phyloP scores from a whole-genome alignment of 140 eudicot genomes.

The Bidens hawaiensis region DNA sequence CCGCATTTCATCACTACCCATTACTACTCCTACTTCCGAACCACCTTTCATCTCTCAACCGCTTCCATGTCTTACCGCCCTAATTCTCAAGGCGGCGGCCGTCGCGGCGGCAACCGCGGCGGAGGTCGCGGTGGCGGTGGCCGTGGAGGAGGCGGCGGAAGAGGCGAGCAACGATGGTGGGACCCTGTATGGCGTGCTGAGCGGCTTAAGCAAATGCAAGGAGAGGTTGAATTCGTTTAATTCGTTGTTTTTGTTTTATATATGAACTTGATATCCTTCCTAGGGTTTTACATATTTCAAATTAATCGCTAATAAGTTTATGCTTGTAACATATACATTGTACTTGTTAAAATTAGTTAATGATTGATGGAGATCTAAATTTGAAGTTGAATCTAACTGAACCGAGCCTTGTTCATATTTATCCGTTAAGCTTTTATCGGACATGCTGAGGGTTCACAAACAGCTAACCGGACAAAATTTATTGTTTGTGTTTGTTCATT shows the following conservation, averaged over 20 bases:
- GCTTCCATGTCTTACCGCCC: constrained; percentile 73
- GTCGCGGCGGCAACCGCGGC: constrained; percentile 47
- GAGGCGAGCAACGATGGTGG: constrained; percentile 99
- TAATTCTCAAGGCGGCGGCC: constrained; percentile 67
- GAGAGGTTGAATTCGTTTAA: constrained; percentile 41
- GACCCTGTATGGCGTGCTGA: constrained; percentile 97
- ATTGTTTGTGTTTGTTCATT: too few relatives aligned
- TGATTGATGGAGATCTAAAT: neutral
- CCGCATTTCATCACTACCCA: constrained; percentile 31
- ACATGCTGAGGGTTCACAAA: too few relatives aligned
- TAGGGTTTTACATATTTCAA: neutral
- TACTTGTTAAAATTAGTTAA: neutral
- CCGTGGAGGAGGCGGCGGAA: constrained; percentile 45
- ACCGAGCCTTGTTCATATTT: too few relatives aligned
- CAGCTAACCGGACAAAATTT: too few relatives aligned
- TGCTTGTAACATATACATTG: neutral
- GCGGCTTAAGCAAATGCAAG: constrained; percentile 57
- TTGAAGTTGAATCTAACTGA: too few relatives aligned
- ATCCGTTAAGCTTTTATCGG: too few relatives aligned
- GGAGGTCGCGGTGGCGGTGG: constrained; percentile 46
- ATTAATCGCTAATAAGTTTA: neutral
- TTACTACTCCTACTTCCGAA: constrained; percentile 6
- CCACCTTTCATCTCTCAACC: constrained; percentile 14
- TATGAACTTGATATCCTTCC: neutral
- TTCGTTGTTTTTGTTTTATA: neutral